Base-by-base conservation (phyloP, 208 protist species). In the Borovskyia barvae region DNA sequence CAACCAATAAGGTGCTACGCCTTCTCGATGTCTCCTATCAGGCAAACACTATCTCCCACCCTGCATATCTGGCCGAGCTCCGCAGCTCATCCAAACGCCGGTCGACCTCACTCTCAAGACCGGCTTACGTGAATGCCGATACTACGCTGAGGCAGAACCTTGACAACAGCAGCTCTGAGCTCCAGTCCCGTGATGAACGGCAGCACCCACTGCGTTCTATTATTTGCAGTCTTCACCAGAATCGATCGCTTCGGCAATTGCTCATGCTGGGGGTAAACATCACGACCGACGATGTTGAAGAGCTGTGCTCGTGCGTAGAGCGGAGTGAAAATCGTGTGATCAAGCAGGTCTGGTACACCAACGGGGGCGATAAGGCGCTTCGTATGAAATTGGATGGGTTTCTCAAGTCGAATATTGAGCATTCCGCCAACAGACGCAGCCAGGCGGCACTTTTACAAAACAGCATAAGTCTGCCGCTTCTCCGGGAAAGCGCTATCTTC, bases 301-400 rank as follows among this genome's bases (percentile, higher is more conserved):
- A 87, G 60, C 64, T 91, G 9, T 91, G 84, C 56, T 58, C 61
- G 11, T 80, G 73, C 55, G 77, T 91, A 8, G 84, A 91, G 61
- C 43, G 63, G 20, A 80, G 77, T 56, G 58, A 68, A 24, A 85
- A 91, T 49, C 66, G 32, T 11, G 60, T 62, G 7, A 58, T 91
- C n/a, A 50, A 45, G 7, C 49, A 75, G 53, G 77, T 87, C 8
- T 66, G 66, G 50, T 82, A 78, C 62, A 91, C 75, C 14, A 63
- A 41, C 17, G 55, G 66, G 14, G 73, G 70, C 32, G 73, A 66
- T 39, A 72, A 77, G 19, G 77, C 84, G 11, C 62, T 91, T 14
- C 50, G 71, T 48, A 77, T 85, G 51, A 87, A 87, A 63, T 57
- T 91, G 25, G 75, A 85, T 30, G 81, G 72, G 43, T 78, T 90